Conservation (phyloP, 2,329 filamentous ascomycete species). For the Geosmithia putterillii region DNA sequence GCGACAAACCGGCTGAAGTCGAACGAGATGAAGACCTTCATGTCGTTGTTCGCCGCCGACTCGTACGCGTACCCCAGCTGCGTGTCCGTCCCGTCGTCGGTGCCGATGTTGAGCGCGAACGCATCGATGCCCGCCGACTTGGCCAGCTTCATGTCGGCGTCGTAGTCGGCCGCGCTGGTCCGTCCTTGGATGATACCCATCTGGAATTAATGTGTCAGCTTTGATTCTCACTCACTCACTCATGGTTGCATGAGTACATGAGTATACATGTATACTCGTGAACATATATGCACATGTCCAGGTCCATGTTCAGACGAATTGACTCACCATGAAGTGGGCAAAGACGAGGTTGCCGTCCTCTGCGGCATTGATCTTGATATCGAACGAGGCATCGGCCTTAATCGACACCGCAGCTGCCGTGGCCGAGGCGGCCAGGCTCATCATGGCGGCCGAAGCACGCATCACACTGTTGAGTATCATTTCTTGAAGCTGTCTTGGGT, state of each 20-base stretch:
- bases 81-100: constrained; percentile 27
- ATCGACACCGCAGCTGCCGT: no score
- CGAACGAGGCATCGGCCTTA: neutral
- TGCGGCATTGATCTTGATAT: neutral
- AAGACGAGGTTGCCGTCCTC: constrained; percentile 19
- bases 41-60: constrained; percentile 30
- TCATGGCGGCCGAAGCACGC: neutral
- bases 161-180: constrained; percentile 27
- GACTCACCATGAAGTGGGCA: constrained; percentile 27
- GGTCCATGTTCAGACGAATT: neutral
- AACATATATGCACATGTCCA: neutral
- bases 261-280: neutral
- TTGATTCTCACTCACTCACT: neutral
- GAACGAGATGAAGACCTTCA: constrained; percentile 45
- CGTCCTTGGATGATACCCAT: constrained; percentile 31
- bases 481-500: neutral
- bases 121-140: constrained; percentile 31
- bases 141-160: constrained; percentile 31
- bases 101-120: constrained; percentile 37
- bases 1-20: constrained; percentile 33
- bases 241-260: neutral
- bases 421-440: neutral
- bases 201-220: constrained; percentile 11
- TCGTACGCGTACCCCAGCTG: constrained; percentile 35
- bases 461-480: neutral